Evolutionary conservation across 2,329 filamentous ascomycete genomes (phyloP).

Genomic region (Hawksworthiomyces lignivorus): DNA sequence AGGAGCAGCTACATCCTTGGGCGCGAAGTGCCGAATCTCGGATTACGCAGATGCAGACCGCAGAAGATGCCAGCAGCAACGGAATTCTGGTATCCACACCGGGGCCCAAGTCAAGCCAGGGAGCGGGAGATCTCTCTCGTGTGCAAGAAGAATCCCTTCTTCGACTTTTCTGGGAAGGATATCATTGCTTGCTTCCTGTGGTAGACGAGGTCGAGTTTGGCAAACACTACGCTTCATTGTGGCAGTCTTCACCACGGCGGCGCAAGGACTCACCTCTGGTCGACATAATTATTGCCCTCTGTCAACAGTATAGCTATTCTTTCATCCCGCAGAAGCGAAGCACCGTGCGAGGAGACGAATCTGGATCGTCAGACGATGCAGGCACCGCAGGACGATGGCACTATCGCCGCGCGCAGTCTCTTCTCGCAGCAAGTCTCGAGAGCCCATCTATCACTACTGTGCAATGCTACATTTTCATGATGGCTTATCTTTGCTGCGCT

Average conservation of each 20-base stretch:
- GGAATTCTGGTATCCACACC: too few relatives aligned
- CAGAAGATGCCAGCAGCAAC: conserved; percentile 13
- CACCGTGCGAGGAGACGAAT: not conserved
- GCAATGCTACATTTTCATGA: conserved; percentile 38
- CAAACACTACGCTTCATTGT: conserved; percentile 31
- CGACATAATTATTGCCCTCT: conserved; percentile 44
- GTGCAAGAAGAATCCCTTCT: conserved; percentile 34
- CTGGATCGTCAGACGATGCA: conserved; percentile 22
- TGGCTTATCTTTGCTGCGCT: conserved; percentile 38
- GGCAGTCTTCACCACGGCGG: conserved; percentile 19
- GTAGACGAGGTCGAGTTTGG: conserved; percentile 31
- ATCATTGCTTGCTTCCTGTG: conserved; percentile 28
- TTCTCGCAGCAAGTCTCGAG: conserved; percentile 36
- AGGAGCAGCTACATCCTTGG: too few relatives aligned
- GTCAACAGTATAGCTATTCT: conserved; percentile 38
- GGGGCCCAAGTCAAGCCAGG: too few relatives aligned
- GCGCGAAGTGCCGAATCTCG: too few relatives aligned
- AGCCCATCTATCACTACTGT: conserved; percentile 41
- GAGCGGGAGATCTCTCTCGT: too few relatives aligned
- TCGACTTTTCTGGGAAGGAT: conserved; percentile 32
- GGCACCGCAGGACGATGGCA: conserved; percentile 36
- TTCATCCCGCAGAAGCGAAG: conserved; percentile 19
- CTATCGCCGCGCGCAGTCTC: conserved; percentile 37
- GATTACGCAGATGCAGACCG: too few relatives aligned
- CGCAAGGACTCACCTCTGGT: conserved; percentile 40